phyloP scores from a whole-genome alignment of 176 grass and related monocot genomes.

The Oryza brachyantha region DNA sequence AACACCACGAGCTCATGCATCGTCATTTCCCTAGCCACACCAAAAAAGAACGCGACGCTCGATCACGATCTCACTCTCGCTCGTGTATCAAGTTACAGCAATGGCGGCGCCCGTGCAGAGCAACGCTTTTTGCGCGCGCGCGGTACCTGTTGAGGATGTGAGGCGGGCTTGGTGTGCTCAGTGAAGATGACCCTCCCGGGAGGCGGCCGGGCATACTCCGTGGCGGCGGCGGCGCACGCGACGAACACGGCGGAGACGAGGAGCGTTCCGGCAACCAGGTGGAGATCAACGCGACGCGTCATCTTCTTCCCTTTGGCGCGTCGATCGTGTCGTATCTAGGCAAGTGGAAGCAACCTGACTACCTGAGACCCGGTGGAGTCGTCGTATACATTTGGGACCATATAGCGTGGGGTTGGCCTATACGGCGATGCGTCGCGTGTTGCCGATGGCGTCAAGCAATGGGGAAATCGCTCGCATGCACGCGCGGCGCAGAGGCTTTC shows the following conservation, averaged over 20 bases:
- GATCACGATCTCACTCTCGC: no score
- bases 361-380: neutral
- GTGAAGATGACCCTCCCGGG: constrained; percentile 55
- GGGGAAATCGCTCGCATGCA: constrained; percentile 1
- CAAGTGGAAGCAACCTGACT: neutral
- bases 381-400: constrained; percentile 19
- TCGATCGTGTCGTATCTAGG: neutral
- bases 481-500: neutral
- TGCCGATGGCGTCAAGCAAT: constrained; percentile 41
- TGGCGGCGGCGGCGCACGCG: neutral
- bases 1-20: neutral
- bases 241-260: neutral
- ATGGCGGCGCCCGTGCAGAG: neutral
- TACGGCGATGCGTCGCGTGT: neutral
- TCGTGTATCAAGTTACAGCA: neutral
- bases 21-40: no score
- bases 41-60: no score
- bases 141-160: constrained; percentile 74
- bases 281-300: neutral
- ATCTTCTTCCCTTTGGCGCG: neutral
- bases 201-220: constrained; percentile 50
- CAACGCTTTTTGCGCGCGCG: neutral
- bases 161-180: constrained; percentile 38
- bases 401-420: neutral
- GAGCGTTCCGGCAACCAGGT: neutral